Conservation (phyloP, 371 early-diverging fungal genomes). For the Circinella umbellata region DNA sequence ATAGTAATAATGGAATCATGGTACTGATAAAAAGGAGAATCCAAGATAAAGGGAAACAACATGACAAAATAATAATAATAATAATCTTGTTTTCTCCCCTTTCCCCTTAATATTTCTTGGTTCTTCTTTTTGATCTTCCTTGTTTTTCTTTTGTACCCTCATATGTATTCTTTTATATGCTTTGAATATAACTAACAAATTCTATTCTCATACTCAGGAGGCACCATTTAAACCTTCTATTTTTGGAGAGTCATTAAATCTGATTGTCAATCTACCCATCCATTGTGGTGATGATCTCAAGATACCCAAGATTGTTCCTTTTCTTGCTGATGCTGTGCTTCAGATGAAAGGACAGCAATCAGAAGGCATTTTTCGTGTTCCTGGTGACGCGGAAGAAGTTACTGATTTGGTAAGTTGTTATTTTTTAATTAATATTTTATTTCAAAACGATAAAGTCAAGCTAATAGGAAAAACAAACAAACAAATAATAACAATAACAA, state of each 20-base stretch:
- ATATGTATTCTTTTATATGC: background rate
- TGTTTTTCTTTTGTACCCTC: too few relatives aligned
- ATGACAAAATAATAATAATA: too few relatives aligned
- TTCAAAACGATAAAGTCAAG: background rate
- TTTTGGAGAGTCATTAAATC: slow-evolving; percentile 90
- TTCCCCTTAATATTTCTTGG: too few relatives aligned
- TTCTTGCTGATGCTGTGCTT: slow-evolving; percentile 81
- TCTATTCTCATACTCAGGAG: slow-evolving; percentile 44
- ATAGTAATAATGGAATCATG: background rate
- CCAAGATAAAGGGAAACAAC: too few relatives aligned
- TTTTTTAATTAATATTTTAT: background rate
- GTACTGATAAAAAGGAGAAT: background rate
- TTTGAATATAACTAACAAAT: background rate
- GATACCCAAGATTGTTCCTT: slow-evolving; percentile 86
- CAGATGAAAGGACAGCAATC: slow-evolving; percentile 78
- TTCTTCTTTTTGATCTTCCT: too few relatives aligned
- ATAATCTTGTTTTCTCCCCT: too few relatives aligned
- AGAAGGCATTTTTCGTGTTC: slow-evolving; percentile 97
- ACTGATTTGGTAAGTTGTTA: slow-evolving; percentile 68
- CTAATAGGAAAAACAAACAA: background rate
- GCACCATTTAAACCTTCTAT: slow-evolving; percentile 90
- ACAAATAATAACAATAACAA: background rate
- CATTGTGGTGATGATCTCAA: slow-evolving; percentile 39
- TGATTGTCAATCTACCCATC: slow-evolving; percentile 76
- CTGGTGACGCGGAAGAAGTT: slow-evolving; percentile 94